Conservation (phyloP, 352 stramenopile species). For the Phytophthora pisi region DNA sequence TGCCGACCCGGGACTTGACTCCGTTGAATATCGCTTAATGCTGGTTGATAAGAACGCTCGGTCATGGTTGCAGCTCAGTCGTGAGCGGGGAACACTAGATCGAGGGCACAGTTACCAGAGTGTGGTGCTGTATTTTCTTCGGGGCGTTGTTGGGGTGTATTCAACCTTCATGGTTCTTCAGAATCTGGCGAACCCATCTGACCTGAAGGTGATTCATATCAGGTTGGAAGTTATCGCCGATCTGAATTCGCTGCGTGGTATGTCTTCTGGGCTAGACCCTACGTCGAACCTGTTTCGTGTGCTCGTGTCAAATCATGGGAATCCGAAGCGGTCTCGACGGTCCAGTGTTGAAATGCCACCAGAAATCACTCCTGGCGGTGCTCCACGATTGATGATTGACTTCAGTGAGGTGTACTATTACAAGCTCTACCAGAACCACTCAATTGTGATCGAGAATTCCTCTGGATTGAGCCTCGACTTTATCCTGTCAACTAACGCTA, state of each 20-base stretch:
- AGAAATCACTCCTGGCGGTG: slow-evolving; percentile 23
- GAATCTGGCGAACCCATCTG: slow-evolving; percentile 79
- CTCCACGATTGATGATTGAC: slow-evolving; percentile 67
- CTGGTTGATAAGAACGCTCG: slow-evolving; percentile 75
- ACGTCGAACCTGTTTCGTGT: slow-evolving; percentile 87
- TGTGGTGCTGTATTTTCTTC: slow-evolving; percentile 83
- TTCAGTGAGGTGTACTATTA: slow-evolving; percentile 90
- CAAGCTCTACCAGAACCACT: slow-evolving; percentile 91
- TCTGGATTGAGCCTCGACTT: slow-evolving; percentile 87
- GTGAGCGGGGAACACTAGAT: slow-evolving; percentile 80
- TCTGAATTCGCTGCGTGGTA: slow-evolving; percentile 81
- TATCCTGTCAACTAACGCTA: slow-evolving; percentile 84
- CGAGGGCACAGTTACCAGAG: slow-evolving; percentile 80
- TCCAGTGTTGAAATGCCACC: slow-evolving; percentile 61
- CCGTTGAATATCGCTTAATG: slow-evolving; percentile 79
- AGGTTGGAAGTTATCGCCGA: slow-evolving; percentile 88
- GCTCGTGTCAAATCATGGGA: slow-evolving; percentile 78
- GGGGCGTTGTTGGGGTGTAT: slow-evolving; percentile 82
- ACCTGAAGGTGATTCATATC: slow-evolving; percentile 89
- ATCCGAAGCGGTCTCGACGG: slow-evolving; percentile 59
- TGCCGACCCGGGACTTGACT: slow-evolving; percentile 47
- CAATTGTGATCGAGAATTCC: slow-evolving; percentile 88
- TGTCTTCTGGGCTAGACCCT: slow-evolving; percentile 74
- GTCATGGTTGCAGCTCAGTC: slow-evolving; percentile 83
- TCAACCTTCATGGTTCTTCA: slow-evolving; percentile 88